These are phyloP conservation scores for Sugiyamaella qingdaonensis DNA, from an alignment of 805 yeast species.

Conservation along the genomic window DNA sequence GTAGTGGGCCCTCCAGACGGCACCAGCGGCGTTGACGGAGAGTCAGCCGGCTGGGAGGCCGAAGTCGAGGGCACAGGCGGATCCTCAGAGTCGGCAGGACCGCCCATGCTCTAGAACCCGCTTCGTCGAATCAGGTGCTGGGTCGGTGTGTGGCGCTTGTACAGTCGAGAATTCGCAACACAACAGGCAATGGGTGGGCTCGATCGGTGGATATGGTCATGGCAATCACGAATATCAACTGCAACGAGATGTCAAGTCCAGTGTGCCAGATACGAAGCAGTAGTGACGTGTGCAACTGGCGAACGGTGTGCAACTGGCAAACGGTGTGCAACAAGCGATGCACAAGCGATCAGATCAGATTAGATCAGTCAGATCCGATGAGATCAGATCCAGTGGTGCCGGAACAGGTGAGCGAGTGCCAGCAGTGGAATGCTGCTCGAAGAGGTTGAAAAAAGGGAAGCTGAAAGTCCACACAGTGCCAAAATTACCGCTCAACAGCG, in stretches of 20 bases:
- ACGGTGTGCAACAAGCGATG: too few species aligned
- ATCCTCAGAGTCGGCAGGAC: conserved; percentile 3
- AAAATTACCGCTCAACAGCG: too few species aligned
- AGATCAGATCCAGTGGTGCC: background rate
- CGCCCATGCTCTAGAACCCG: conserved; percentile 1
- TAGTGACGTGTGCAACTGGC: too few species aligned
- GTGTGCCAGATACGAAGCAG: background rate
- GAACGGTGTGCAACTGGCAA: too few species aligned
- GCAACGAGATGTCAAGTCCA: background rate
- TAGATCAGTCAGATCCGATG: too few species aligned
- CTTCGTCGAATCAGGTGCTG: background rate
- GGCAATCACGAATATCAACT: background rate
- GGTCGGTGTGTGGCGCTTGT: background rate
- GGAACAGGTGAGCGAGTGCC: background rate
- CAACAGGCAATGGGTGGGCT: background rate
- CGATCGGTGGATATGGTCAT: background rate
- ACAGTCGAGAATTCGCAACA: too few species aligned
- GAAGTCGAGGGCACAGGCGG: background rate
- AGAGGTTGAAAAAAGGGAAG: background rate
- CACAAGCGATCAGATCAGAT: too few species aligned
- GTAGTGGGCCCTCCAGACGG: background rate
- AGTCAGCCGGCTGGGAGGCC: background rate
- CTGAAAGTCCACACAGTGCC: too few species aligned
- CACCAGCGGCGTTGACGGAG: background rate
- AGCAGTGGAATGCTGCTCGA: too few species aligned